Evolutionary conservation across 768 basidiomycete species (phyloP), one percentile per base, ranked within the genome.

Genomic region (Ramaria sp.): DNA sequence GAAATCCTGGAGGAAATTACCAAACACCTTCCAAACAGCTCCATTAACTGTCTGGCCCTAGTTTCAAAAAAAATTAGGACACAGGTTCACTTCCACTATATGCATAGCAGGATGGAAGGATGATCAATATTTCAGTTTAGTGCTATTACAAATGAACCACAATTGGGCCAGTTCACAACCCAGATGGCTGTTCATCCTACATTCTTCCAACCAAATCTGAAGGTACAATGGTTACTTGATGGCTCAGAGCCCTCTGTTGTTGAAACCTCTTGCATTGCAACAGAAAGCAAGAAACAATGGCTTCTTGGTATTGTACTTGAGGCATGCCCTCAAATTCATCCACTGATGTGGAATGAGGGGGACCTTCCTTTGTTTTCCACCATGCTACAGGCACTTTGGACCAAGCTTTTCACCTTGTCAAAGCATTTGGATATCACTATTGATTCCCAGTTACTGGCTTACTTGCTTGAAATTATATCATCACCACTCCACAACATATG

Each of bases 331-430:
- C 54, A 27, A 5, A 24, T 56, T 15, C 41, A 15, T 30, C 48
- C 54, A 7, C 24, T 56, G 20, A 49, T 45, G 15, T 56, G 54
- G 54, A 56, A 56, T 27, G 54, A 56, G 22, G 54, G 42, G 4
- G n/a, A 37, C 22, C 43, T 49, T 31, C 20, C 22, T 4, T 9
- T 56, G 20, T 24, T 2, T 10, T 20, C 4, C 5, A 6, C 12
- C 19, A n/a, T 56, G 6, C 15, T 56, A 4, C 15, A 22, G 30
- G 9, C 31, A 2, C 19, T 56, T 7, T 24, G 46, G 17, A 10
- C 24, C 24, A 27, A 3, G 15, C 38, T 47, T n/a, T 5, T 10
- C 19, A 48, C 54, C 30, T 46, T 45, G 5, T 17, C 48, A 10
- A 13, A 43, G 22, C 30, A 56, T 56, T 39, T 56, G 31, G 54